Evolutionary conservation across 371 early-diverging fungal species (phyloP).

Genomic region (Zopfochytrium polystomum): DNA sequence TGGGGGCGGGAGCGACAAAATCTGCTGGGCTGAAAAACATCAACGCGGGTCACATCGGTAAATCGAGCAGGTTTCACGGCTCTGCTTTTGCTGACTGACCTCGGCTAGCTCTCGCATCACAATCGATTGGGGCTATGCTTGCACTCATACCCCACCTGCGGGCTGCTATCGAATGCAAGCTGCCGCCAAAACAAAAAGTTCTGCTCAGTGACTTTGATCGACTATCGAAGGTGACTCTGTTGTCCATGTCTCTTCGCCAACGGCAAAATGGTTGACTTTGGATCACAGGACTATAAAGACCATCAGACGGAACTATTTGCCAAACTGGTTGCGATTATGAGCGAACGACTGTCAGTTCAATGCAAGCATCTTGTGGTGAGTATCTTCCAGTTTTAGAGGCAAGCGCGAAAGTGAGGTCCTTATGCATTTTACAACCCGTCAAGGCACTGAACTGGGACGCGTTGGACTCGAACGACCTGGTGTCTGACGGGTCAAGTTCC

Average conservation of each 20-base stretch:
- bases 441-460: slow-evolving; percentile 70
- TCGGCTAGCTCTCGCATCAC: slow-evolving; percentile 76
- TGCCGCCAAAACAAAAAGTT: slow-evolving; percentile 70
- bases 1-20: slow-evolving; percentile 92
- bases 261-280: slow-evolving; percentile 3
- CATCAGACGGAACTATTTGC: slow-evolving; percentile 85
- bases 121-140: slow-evolving; percentile 80
- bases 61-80: background rate
- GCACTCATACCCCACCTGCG: slow-evolving; percentile 79
- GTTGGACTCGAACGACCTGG: slow-evolving; percentile 45
- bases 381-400: background rate
- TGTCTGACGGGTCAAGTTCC: slow-evolving; percentile 28
- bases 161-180: slow-evolving; percentile 61
- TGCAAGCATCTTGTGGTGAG: slow-evolving; percentile 58
- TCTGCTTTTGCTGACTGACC: background rate
- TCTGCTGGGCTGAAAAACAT: slow-evolving; percentile 94
- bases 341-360: slow-evolving; percentile 79
- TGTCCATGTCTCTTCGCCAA: slow-evolving; percentile 8
- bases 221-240: slow-evolving; percentile 56
- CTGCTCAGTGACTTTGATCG: slow-evolving; percentile 85
- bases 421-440: slow-evolving; percentile 3
- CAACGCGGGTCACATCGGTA: slow-evolving; percentile 88
- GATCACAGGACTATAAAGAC: slow-evolving; percentile 67
- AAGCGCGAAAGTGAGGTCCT: background rate
- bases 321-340: slow-evolving; percentile 89